Evolutionary conservation across 176 grass and related monocot species (phyloP), one percentile per base, ranked within the genome.

Genomic region (Ensete ventricosum): DNA sequence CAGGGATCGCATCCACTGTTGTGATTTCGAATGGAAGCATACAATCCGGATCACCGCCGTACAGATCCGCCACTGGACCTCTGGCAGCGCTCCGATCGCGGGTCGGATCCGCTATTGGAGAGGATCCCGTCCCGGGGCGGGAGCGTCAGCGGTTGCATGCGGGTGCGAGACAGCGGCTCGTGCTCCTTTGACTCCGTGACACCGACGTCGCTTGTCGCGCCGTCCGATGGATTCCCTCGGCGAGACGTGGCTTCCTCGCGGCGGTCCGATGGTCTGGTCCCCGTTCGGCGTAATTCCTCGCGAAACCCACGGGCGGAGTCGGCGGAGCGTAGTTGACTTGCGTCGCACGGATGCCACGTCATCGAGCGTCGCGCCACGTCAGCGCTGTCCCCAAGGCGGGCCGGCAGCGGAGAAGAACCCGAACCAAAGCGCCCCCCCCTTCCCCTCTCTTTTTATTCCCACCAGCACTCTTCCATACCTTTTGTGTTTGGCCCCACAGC

Each of bases 321-420:
- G 22, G 67, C 55, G 11, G 25, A n/a, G 62, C 24, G 82, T 72
- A 79, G 81, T 92, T 88, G 89, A 88, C 86, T 75, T 50, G 21
- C 21, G 71, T n/a, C 6, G 22, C 52, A 11, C 21, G 21, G 54
- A 26, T 20, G 58, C 67, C 83, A 84, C 78, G 70, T 85, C 80
- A 70, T 81, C 55, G 43, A 70, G 12, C 12, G 2, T n/a, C 29
- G 77, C 43, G 73, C 85, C 83, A 83, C 83, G 83, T 91, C 83
- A 79, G 66, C 55, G 25, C 52, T 34, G 71, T 69, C 53, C 50
- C 34, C 53, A 0, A 76, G 79, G 79, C 84, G 75, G 79, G 80
- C 60, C 52, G 64, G 71, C 77, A 79, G 77, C 77, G 51, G 58
- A 54, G 77, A 1, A 54, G 53, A 53, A 72, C 62, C 73, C 67